These are phyloP conservation scores for Globisporangium emineosum DNA, from an alignment of 352 stramenopile species.

Conservation along the genomic window DNA sequence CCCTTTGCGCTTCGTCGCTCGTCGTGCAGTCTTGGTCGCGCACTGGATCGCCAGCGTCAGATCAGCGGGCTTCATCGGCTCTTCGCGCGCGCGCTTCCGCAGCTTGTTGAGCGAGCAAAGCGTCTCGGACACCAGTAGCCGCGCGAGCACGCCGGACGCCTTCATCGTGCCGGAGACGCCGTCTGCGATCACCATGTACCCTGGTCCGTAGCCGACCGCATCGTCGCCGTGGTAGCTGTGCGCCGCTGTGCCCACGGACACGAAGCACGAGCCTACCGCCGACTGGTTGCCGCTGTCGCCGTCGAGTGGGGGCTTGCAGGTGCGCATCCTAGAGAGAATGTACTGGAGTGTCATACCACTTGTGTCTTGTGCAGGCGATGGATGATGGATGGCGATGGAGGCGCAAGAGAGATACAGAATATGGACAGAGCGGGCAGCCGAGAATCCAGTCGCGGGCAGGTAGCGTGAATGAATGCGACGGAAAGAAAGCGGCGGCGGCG, in stretches of 20 bases:
- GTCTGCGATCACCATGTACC: slow-evolving; percentile 86
- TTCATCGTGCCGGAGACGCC: slow-evolving; percentile 86
- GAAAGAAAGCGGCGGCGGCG: background rate
- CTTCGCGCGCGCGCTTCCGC: slow-evolving; percentile 53
- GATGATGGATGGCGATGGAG: background rate
- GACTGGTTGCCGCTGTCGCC: slow-evolving; percentile 15
- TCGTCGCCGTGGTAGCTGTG: slow-evolving; percentile 86
- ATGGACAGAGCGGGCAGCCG: background rate
- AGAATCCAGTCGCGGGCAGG: slow-evolving; percentile 4
- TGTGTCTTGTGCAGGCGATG: background rate
- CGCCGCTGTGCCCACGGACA: slow-evolving; percentile 69
- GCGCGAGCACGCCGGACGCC: slow-evolving; percentile 73
- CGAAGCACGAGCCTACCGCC: slow-evolving; percentile 37
- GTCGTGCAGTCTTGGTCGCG: slow-evolving; percentile 71
- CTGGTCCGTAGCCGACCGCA: slow-evolving; percentile 76
- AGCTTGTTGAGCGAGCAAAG: slow-evolving; percentile 66
- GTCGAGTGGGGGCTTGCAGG: slow-evolving; percentile 56
- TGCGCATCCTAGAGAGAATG: slow-evolving; percentile 71
- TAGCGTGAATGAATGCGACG: background rate
- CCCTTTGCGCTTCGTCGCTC: slow-evolving; percentile 72
- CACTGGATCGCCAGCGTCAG: slow-evolving; percentile 66
- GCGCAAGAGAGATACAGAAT: slow-evolving; percentile 2
- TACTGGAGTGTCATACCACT: slow-evolving; percentile 35
- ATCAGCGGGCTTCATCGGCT: slow-evolving; percentile 50
- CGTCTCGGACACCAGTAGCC: slow-evolving; percentile 76